Conservation (phyloP, 2,329 filamentous ascomycete genomes). For the Diaporthe helianthi region DNA sequence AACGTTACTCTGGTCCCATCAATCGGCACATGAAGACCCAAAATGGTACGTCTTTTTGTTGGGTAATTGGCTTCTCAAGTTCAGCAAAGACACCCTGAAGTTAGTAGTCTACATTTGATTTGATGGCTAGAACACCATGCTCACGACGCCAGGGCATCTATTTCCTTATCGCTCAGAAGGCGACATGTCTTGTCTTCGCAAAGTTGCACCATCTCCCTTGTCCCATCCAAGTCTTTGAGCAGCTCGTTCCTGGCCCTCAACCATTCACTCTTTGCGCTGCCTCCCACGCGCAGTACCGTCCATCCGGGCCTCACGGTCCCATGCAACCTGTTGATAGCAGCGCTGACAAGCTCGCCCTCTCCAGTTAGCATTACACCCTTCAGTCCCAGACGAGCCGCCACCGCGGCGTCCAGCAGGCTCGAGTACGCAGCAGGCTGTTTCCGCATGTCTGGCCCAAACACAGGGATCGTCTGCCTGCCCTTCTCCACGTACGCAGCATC, state of each 20-base stretch:
- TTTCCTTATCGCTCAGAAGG: not conserved
- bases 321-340: slow-evolving; percentile 3
- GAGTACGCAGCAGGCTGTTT: slow-evolving; percentile 69
- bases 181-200: slow-evolving; percentile 21
- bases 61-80: not conserved
- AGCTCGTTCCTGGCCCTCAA: slow-evolving; percentile 4
- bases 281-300: slow-evolving; percentile 1
- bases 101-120: not conserved
- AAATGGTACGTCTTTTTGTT: not conserved
- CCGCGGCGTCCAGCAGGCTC: slow-evolving; percentile 5
- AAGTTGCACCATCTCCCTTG: slow-evolving; percentile 22
- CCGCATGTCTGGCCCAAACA: slow-evolving; percentile 84
- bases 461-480: slow-evolving; percentile 73
- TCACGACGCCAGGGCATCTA: not conserved
- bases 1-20: not conserved
- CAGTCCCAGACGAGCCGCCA: not conserved
- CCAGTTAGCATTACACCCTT: slow-evolving; percentile 9
- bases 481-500: slow-evolving; percentile 67
- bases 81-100: not conserved
- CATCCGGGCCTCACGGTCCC: slow-evolving; percentile 11
- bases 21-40: not conserved
- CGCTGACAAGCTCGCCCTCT: slow-evolving; percentile 7
- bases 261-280: slow-evolving; percentile 13
- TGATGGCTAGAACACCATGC: no score
- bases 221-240: slow-evolving; percentile 7